Percentiles rank a stretch among this genome's conserved stretches.
Conservation (phyloP, 306 rosid species). For the Hylodesmum podocarpum region DNA sequence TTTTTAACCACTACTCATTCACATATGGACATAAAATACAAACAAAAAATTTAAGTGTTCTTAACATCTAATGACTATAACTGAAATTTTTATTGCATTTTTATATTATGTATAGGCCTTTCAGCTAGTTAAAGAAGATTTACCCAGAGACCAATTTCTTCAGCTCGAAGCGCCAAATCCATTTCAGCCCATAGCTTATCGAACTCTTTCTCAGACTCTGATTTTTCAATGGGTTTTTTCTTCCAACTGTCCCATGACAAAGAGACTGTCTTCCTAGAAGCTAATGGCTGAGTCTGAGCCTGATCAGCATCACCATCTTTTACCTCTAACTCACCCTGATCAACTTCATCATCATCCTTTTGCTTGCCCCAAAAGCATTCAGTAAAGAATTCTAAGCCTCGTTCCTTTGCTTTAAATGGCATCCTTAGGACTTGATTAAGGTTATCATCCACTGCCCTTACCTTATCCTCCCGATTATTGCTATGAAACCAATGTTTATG, state of each 20-base stretch:
- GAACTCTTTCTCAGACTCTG: conserved; percentile 19
- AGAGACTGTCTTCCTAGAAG: neutral
- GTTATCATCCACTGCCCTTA: neutral
- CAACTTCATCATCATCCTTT: neutral
- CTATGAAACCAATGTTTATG: neutral
- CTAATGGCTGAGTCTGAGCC: neutral
- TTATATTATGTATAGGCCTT: neutral
- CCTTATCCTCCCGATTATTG: neutral
- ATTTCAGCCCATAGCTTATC: conserved; percentile 22
- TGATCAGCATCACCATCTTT: neutral
- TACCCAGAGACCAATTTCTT: conserved; percentile 23
- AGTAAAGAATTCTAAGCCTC: neutral
- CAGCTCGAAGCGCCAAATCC: neutral
- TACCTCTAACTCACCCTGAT: neutral
- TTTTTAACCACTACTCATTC: neutral
- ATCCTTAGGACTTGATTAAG: neutral
- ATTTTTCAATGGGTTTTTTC: conserved; percentile 7
- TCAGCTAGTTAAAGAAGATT: neutral
- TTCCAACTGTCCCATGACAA: neutral
- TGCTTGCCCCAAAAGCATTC: conserved; percentile 3
- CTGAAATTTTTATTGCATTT: neutral
- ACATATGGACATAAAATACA: neutral
- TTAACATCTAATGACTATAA: neutral
- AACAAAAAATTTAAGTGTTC: neutral
- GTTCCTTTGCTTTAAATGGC: conserved; percentile 8